Percentiles rank a stretch among this genome's conserved stretches.
Conservation (phyloP, 2,329 filamentous ascomycete genomes). For the Colletotrichum cordylinicola region DNA sequence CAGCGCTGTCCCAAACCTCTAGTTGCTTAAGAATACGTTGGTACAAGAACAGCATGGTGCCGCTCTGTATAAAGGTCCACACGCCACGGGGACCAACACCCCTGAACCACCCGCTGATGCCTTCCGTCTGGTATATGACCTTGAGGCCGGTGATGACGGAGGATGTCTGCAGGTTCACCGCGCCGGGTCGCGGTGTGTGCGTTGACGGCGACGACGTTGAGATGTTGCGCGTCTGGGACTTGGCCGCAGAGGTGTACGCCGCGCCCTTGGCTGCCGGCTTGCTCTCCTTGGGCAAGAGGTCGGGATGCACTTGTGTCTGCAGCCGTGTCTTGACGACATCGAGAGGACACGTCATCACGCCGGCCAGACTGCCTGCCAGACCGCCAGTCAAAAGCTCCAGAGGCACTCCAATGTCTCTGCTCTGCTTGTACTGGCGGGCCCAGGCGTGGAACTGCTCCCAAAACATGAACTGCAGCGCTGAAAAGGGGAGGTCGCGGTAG, state of each 20-base stretch:
- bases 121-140: slow-evolving; percentile 90
- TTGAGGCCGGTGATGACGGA: slow-evolving; percentile 84
- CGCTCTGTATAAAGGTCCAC: slow-evolving; percentile 97
- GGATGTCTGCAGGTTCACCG: slow-evolving; percentile 83
- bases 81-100: slow-evolving; percentile 91
- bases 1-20: slow-evolving; percentile 53
- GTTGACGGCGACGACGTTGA: slow-evolving; percentile 91
- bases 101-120: slow-evolving; percentile 88
- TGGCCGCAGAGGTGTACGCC: slow-evolving; percentile 31
- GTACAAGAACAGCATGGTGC: slow-evolving; percentile 96
- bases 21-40: slow-evolving; percentile 84
- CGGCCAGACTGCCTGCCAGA: slow-evolving; percentile 88
- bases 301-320: slow-evolving; percentile 80
- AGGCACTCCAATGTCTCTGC: slow-evolving; percentile 82
- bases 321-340: slow-evolving; percentile 97
- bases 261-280: slow-evolving; percentile 24
- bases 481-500: slow-evolving; percentile 93
- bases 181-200: slow-evolving; percentile 78
- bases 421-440: slow-evolving; percentile 80
- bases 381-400: slow-evolving; percentile 90
- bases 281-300: slow-evolving; percentile 31
- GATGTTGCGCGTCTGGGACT: slow-evolving; percentile 72
- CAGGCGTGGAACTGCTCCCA: slow-evolving; percentile 92
- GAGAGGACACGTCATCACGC: slow-evolving; percentile 92
- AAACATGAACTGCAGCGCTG: slow-evolving; percentile 95